Conservation (phyloP, 2,329 filamentous ascomycete species). For the Apiospora saccharicola region DNA sequence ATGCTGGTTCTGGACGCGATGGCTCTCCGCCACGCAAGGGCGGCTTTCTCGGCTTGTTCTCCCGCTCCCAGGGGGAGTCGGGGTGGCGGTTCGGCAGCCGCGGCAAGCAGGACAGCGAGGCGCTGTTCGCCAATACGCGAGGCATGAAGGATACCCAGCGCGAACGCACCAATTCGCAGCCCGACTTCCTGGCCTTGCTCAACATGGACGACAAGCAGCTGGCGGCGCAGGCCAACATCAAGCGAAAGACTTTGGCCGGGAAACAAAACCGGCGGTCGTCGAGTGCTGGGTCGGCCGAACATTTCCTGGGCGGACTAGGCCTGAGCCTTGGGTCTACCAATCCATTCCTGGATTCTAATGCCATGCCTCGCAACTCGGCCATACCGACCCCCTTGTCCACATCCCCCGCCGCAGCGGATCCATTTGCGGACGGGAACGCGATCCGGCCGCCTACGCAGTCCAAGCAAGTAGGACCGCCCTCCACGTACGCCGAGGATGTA, state of each 20-base stretch:
- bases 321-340: slow-evolving; percentile 47
- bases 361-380: slow-evolving; percentile 47
- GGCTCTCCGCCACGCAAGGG: slow-evolving; percentile 44
- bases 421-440: slow-evolving; percentile 59
- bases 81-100: slow-evolving; percentile 25
- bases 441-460: slow-evolving; percentile 40
- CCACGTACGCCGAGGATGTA: slow-evolving; percentile 55
- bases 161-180: slow-evolving; percentile 39
- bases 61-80: slow-evolving; percentile 48
- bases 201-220: slow-evolving; percentile 52
- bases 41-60: slow-evolving; percentile 55
- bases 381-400: slow-evolving; percentile 48
- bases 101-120: slow-evolving; percentile 34
- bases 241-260: slow-evolving; percentile 30
- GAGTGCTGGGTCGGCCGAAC: slow-evolving; percentile 46
- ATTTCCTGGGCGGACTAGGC: slow-evolving; percentile 50
- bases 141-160: slow-evolving; percentile 36
- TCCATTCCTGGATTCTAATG: slow-evolving; percentile 59
- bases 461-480: slow-evolving; percentile 40
- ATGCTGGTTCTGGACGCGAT: slow-evolving; percentile 40
- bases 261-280: slow-evolving; percentile 37
- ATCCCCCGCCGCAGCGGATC: slow-evolving; percentile 43
- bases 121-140: slow-evolving; percentile 38
- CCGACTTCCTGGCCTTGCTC: slow-evolving; percentile 53
- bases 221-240: slow-evolving; percentile 29